A percentile compares a stretch with the other conserved stretches of the same genome.
Conservation (phyloP, 257 asterid species). For the Petunia axillaris region DNA sequence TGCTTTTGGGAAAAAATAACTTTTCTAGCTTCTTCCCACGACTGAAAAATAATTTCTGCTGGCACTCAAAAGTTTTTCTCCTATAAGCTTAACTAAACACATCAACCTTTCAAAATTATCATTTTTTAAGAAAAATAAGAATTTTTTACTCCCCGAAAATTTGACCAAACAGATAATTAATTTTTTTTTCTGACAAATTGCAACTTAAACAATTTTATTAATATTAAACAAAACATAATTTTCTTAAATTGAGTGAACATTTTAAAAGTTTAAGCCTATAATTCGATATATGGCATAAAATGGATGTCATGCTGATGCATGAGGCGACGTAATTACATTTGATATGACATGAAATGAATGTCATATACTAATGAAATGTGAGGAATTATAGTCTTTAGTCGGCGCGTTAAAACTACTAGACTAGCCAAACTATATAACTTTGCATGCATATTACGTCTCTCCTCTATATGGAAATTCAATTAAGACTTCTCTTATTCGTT, state of each 20-base stretch:
- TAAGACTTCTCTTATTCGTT: not conserved
- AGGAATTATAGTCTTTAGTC: not conserved
- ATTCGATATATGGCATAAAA: not conserved
- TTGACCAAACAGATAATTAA: not conserved
- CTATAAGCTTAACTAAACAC: too few relatives aligned
- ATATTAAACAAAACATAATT: not conserved
- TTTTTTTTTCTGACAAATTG: not conserved
- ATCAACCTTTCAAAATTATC: too few relatives aligned
- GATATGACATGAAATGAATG: not conserved
- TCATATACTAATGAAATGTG: slow-evolving; percentile 15
- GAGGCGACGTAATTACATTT: not conserved
- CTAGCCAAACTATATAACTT: not conserved
- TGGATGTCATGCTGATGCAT: slow-evolving; percentile 24
- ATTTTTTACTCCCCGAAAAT: not conserved
- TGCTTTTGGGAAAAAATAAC: too few relatives aligned
- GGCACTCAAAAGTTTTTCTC: too few relatives aligned
- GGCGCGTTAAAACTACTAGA: not conserved
- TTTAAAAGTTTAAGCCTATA: too few relatives aligned
- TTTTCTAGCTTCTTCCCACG: too few relatives aligned
- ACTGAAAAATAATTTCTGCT: too few relatives aligned
- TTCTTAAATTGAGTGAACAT: too few relatives aligned
- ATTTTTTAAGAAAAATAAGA: not conserved
- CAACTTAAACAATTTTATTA: too few relatives aligned
- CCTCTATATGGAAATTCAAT: slow-evolving; percentile 16
- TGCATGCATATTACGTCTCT: not conserved